A percentile compares a stretch with the other conserved stretches of the same genome.
These are phyloP conservation scores for Lathyrus tuberosus DNA, from an alignment of 306 rosid genomes.

Conservation along the genomic window DNA sequence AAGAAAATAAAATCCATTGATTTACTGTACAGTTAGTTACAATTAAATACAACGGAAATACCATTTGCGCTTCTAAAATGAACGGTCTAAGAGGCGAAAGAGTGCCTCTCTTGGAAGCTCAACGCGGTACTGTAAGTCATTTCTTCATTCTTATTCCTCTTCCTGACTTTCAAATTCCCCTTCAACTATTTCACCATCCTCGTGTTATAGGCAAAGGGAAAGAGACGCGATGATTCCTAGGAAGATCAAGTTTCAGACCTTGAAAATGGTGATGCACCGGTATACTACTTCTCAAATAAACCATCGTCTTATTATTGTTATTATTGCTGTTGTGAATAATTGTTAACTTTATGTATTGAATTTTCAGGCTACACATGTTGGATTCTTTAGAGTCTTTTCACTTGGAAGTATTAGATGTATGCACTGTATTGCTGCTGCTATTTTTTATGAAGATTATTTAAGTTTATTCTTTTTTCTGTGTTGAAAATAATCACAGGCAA, in stretches of 20 bases:
- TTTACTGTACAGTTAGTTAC: constrained; percentile 24
- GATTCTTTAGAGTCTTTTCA: constrained; percentile 56
- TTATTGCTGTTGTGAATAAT: no score
- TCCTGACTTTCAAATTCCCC: not conserved
- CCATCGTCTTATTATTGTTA: no score
- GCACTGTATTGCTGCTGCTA: not conserved
- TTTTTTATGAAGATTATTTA: constrained; percentile 9
- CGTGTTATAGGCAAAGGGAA: constrained; percentile 44
- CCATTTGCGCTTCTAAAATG: constrained; percentile 23
- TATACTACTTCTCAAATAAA: no score
- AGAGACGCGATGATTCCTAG: constrained; percentile 39
- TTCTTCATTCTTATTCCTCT: not conserved
- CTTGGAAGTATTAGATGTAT: constrained; percentile 60
- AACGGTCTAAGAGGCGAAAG: constrained; percentile 40
- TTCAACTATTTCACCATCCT: no score
- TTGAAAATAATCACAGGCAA: no score
- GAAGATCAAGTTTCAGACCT: constrained; percentile 53
- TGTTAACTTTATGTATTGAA: no score
- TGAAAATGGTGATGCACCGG: no score
- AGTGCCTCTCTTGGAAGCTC: constrained; percentile 48
- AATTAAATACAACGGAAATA: not conserved
- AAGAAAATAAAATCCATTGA: constrained; percentile 4
- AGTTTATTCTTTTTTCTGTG: no score
- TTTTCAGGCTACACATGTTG: constrained; percentile 70
- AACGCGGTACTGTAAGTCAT: constrained; percentile 38